These are phyloP conservation scores for Coriaria nepalensis DNA, from an alignment of 306 rosid genomes.

Conservation along the genomic window DNA sequence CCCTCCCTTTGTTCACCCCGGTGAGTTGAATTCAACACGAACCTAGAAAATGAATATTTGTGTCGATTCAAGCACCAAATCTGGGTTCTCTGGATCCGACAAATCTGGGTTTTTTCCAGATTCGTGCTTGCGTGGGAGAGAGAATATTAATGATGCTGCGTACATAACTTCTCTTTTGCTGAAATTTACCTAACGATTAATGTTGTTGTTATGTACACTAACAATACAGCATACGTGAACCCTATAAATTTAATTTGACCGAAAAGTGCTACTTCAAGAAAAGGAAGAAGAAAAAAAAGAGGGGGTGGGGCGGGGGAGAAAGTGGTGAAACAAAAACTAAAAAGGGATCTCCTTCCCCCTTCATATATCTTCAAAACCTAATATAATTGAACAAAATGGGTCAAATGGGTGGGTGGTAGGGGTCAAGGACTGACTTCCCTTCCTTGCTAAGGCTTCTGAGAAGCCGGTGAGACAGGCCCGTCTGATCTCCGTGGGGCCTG, in stretches of 20 bases:
- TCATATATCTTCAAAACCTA: not conserved
- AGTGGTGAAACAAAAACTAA: conserved; percentile 3
- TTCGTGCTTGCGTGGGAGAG: too few relatives aligned
- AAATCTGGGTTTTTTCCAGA: too few relatives aligned
- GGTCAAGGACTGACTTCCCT: not conserved
- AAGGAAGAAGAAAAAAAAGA: conserved; percentile 9
- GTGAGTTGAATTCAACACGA: too few relatives aligned
- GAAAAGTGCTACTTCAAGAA: conserved; percentile 22
- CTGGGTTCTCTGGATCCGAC: too few relatives aligned
- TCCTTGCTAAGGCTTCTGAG: conserved; percentile 36
- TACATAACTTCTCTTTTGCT: conserved; percentile 18
- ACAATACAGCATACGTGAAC: conserved; percentile 39
- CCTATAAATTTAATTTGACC: conserved; percentile 40
- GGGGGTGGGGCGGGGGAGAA: conserved; percentile 6
- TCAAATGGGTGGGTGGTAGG: too few relatives aligned
- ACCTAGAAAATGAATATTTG: too few relatives aligned
- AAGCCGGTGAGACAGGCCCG: conserved; percentile 36
- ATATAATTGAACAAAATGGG: conserved; percentile 26
- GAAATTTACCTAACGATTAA: conserved; percentile 27
- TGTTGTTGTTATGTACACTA: conserved; percentile 61
- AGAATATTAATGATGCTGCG: too few relatives aligned
- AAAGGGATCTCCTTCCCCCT: conserved; percentile 20
- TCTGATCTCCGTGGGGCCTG: conserved; percentile 36
- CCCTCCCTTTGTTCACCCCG: too few relatives aligned
- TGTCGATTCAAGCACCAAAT: too few relatives aligned